Evolutionary conservation across 2,329 filamentous ascomycete genomes (phyloP).

Genomic region (Coniella lustricola): DNA sequence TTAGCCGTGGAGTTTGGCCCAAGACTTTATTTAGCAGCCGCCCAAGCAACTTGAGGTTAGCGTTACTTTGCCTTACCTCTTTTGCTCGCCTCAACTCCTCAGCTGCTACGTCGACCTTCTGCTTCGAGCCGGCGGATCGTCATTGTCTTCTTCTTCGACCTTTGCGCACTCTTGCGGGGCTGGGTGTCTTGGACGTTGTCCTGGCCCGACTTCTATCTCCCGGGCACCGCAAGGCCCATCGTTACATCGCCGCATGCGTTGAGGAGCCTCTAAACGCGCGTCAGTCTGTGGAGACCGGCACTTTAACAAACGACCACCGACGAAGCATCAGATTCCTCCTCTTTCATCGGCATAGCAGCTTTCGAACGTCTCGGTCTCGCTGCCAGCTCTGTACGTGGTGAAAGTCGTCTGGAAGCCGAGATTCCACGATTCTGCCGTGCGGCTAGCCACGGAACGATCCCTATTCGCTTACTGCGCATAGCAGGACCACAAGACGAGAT

Average conservation of each 20-base stretch:
- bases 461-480: background rate
- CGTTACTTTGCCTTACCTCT: conserved; percentile 2
- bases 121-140: background rate
- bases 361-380: background rate
- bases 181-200: background rate
- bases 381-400: background rate
- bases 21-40: conserved; percentile 1
- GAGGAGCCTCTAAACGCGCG: conserved; percentile 12
- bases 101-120: conserved; percentile 10
- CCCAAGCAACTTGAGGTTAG: conserved; percentile 4
- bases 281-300: conserved; percentile 12
- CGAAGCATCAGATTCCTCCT: background rate
- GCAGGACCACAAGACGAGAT: background rate
- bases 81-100: conserved; percentile 14
- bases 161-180: background rate
- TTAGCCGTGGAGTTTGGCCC: conserved; percentile 4
- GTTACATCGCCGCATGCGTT: conserved; percentile 1
- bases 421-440: background rate
- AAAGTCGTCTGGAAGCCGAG: background rate
- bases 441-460: background rate
- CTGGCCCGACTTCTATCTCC: background rate
- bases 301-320: conserved; percentile 10
- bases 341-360: background rate
- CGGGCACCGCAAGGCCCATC: background rate
- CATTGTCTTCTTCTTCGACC: background rate